Percentiles rank a stretch among this genome's conserved stretches.
phyloP scores from a whole-genome alignment of 106 monocot species.

The Acorus gramineus region DNA sequence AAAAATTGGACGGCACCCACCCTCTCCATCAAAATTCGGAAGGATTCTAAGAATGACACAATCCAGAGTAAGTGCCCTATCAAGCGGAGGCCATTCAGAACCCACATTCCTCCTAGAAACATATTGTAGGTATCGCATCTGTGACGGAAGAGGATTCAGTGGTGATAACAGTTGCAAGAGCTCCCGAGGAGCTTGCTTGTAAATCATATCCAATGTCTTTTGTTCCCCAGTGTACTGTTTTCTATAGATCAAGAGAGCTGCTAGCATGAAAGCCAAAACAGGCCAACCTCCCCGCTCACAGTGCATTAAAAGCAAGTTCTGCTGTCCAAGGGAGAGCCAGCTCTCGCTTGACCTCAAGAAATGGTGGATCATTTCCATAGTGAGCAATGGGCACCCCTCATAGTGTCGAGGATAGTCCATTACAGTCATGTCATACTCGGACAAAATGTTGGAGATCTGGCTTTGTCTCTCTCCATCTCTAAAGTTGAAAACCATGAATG shows the following conservation, averaged over 20 bases:
- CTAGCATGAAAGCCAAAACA: constrained; percentile 91
- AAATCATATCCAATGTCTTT: constrained; percentile 87
- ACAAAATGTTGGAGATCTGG: constrained; percentile 49
- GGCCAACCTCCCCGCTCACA: constrained; percentile 95
- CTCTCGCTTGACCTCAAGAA: constrained; percentile 85
- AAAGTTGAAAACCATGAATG: constrained; percentile 96
- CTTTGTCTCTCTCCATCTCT: constrained; percentile 65
- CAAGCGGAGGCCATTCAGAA: constrained; percentile 80
- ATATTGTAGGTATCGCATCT: constrained; percentile 83
- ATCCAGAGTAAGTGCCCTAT: constrained; percentile 82
- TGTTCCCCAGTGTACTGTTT: constrained; percentile 75
- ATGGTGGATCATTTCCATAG: constrained; percentile 92
- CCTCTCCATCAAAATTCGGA: constrained; percentile 64
- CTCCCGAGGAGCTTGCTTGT: constrained; percentile 78
- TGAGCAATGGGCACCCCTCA: constrained; percentile 81
- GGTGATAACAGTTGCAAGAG: constrained; percentile 70
- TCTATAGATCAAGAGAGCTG: constrained; percentile 67
- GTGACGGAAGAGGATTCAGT: constrained; percentile 82
- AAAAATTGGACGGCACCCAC: constrained; percentile 79
- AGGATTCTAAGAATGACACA: constrained; percentile 71
- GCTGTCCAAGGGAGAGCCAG: constrained; percentile 75
- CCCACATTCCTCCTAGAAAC: constrained; percentile 95
- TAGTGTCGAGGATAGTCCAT: constrained; percentile 93
- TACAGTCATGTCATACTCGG: constrained; percentile 78
- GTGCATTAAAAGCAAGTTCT: constrained; percentile 75